A percentile compares a stretch with the other conserved stretches of the same genome.
Conservation (phyloP, 1,139 yeast genomes). For the Geotrichum fermentans region DNA sequence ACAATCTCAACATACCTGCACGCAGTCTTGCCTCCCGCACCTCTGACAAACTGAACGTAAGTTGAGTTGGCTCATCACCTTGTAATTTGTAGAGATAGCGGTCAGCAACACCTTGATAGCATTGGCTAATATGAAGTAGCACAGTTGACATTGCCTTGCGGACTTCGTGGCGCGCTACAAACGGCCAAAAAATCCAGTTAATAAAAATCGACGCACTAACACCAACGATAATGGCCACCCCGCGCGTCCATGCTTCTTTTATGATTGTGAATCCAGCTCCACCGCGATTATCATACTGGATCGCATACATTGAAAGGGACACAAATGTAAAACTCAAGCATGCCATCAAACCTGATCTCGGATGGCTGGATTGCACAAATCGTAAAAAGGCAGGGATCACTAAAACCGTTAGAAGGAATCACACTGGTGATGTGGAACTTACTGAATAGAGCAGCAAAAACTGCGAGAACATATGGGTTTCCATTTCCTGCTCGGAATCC, state of each 20-base stretch:
- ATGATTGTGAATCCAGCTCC: constrained; percentile 18
- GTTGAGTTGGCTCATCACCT: constrained; percentile 44
- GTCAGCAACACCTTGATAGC: constrained; percentile 47
- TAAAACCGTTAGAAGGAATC: background rate
- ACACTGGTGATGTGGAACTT: background rate
- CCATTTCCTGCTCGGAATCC: constrained; percentile 41
- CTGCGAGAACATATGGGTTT: constrained; percentile 41
- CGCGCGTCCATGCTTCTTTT: constrained; percentile 40
- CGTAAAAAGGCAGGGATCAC: constrained; percentile 37
- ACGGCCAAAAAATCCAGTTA: constrained; percentile 50
- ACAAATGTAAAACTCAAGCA: constrained; percentile 43
- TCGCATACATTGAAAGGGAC: constrained; percentile 33
- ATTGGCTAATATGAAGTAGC: constrained; percentile 43
- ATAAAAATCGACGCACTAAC: constrained; percentile 39
- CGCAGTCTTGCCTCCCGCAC: constrained; percentile 48
- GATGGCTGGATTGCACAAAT: constrained; percentile 33
- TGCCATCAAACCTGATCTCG: constrained; percentile 44
- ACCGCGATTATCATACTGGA: constrained; percentile 10
- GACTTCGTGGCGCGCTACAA: constrained; percentile 44
- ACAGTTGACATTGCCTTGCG: constrained; percentile 41
- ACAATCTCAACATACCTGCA: constrained; percentile 38
- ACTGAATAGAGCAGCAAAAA: constrained; percentile 39
- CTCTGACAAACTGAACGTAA: constrained; percentile 43
- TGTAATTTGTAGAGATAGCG: constrained; percentile 46
- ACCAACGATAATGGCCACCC: constrained; percentile 42